Conservation (phyloP, 257 asterid species). For the Vinca minor region DNA sequence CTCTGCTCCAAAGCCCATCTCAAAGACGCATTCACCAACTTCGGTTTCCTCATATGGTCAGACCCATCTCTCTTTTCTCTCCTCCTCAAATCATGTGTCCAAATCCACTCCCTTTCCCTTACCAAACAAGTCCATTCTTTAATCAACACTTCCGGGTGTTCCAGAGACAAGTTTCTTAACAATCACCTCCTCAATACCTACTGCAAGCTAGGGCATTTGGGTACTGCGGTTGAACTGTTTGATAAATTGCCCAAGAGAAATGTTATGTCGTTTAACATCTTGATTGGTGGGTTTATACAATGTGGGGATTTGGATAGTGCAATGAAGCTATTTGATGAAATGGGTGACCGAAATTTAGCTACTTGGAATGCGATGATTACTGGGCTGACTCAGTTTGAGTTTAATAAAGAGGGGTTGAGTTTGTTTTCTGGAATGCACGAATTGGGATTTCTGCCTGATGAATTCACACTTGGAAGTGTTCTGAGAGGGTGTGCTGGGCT, state of each 20-base stretch:
- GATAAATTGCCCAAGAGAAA: slow-evolving; percentile 54
- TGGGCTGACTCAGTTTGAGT: slow-evolving; percentile 54
- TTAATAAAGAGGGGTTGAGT: slow-evolving; percentile 49
- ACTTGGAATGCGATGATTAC: slow-evolving; percentile 83
- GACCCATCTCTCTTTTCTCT: slow-evolving; percentile 52
- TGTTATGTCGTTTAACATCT: slow-evolving; percentile 66
- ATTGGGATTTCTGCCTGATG: slow-evolving; percentile 56
- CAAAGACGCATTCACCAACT: slow-evolving; percentile 42
- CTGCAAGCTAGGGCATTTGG: slow-evolving; percentile 41
- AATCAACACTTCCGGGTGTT: slow-evolving; percentile 44
- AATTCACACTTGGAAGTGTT: slow-evolving; percentile 65
- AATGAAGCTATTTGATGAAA: slow-evolving; percentile 43
- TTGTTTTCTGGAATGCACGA: slow-evolving; percentile 49
- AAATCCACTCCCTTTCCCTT: slow-evolving; percentile 32
- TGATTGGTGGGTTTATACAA: slow-evolving; percentile 64
- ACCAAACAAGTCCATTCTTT: slow-evolving; percentile 65
- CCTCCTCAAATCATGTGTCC: slow-evolving; percentile 58
- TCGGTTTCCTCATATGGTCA: slow-evolving; percentile 36
- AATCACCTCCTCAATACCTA: slow-evolving; percentile 61
- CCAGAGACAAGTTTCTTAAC: slow-evolving; percentile 43
- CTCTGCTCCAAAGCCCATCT: slow-evolving; percentile 49
- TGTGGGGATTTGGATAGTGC: slow-evolving; percentile 50
- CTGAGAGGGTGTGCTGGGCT: slow-evolving; percentile 84
- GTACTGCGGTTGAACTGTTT: slow-evolving; percentile 42
- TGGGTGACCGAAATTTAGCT: slow-evolving; percentile 66